These are phyloP conservation scores for Serendipita indica DNA, from an alignment of 768 basidiomycete genomes.

Conservation along the genomic window DNA sequence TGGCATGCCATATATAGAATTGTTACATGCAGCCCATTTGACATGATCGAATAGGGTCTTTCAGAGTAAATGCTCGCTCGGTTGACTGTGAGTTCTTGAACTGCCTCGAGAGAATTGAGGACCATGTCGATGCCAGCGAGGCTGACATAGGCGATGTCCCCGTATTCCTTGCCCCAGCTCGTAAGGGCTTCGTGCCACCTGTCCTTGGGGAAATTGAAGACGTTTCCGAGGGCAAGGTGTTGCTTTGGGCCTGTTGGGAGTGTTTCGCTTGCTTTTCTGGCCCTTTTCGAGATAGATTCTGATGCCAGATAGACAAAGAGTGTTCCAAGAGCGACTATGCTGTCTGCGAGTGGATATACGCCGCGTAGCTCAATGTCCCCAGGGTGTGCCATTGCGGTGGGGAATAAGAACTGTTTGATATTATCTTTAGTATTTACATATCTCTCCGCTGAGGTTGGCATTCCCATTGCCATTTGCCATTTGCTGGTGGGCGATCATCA, in stretches of 20 bases:
- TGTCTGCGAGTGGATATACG: too few species aligned
- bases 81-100: conserved; percentile 13
- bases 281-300: neutral
- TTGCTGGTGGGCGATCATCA: too few species aligned
- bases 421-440: too few species aligned
- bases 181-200: neutral
- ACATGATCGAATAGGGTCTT: conserved; percentile 13
- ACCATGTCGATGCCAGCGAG: conserved; percentile 9
- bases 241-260: neutral
- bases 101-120: conserved; percentile 10
- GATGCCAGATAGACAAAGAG: neutral
- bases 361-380: too few species aligned
- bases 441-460: too few species aligned
- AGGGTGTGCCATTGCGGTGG: too few species aligned
- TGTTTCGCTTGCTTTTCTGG: neutral
- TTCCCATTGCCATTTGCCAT: too few species aligned
- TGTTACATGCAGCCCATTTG: neutral
- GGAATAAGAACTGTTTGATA: too few species aligned
- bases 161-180: neutral
- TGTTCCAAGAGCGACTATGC: too few species aligned
- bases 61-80: conserved; percentile 16
- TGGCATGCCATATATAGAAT: neutral
- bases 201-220: neutral
- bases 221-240: neutral
- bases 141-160: conserved; percentile 9